Conservation (phyloP, 2,329 filamentous ascomycete genomes). For the Kalmusia sp. region DNA sequence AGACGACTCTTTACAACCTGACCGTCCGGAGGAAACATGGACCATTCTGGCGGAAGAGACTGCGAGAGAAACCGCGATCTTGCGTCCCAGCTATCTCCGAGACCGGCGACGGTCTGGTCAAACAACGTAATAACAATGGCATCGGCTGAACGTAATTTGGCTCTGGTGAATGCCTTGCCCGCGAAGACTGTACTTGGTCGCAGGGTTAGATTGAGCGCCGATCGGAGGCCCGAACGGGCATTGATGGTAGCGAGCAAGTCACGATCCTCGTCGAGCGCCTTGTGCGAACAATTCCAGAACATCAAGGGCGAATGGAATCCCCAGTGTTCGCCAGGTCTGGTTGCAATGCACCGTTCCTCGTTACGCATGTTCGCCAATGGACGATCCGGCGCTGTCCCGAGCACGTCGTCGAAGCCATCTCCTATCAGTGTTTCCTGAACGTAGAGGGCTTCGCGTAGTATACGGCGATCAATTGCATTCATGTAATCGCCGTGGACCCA, state of each 20-base stretch:
- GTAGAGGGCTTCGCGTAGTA: constrained; percentile 71
- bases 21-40: constrained; percentile 68
- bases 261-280: constrained; percentile 64
- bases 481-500: constrained; percentile 86
- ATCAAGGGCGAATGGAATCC: constrained; percentile 83
- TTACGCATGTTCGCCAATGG: constrained; percentile 20
- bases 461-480: constrained; percentile 71
- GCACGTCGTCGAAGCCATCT: constrained; percentile 30
- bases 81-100: constrained; percentile 71
- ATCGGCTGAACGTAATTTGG: constrained; percentile 73
- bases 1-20: constrained; percentile 64
- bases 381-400: neutral
- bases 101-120: constrained; percentile 69
- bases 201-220: constrained; percentile 75
- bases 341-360: constrained; percentile 22
- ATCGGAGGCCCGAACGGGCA: constrained; percentile 64
- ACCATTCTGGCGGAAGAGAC: constrained; percentile 63
- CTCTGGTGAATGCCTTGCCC: constrained; percentile 76
- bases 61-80: constrained; percentile 62
- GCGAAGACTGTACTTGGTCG: constrained; percentile 82
- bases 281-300: constrained; percentile 76
- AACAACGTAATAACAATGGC: constrained; percentile 80
- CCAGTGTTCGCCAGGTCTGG: constrained; percentile 69
- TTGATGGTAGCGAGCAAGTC: constrained; percentile 76
- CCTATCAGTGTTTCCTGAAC: constrained; percentile 75